Base-by-base conservation (phyloP, 2,329 filamentous ascomycete genomes). In the Metarhizium robertsii region DNA sequence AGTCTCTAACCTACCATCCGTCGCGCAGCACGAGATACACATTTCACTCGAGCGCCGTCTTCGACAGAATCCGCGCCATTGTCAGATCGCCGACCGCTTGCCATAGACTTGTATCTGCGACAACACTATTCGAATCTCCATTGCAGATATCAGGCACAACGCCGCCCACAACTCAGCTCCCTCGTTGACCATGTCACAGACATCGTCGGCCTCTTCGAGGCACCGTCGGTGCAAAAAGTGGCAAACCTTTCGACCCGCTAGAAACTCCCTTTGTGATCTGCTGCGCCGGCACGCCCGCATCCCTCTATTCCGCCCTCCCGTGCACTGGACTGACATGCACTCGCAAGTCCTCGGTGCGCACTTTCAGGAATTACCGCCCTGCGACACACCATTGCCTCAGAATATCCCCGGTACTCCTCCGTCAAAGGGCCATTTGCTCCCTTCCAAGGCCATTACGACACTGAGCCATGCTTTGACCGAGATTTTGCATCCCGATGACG, bases 321-420 rank as follows among this genome's bases (percentile, higher is more conserved):
- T 81, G 49, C 75, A 73, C 62, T 84, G 80, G 80, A 81, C 76
- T 16, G 79, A 82, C 54, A 55, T 71, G 1, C 80, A 84, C 57
- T 62, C 71, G 10, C 64, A 69, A 47, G 66, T 81, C 2, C 75
- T 83, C 6, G 73, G 72, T 29, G 75, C 71, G 16, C 66, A 66
- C 47, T 83, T 81, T 66, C 57, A 66, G 30, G 68, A 75, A 60
- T 67, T 72, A 14, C 70, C 75, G 16, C 63, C 71, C 5, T 73
- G 75, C 62, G 66, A 68, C 42, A 72, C 65, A 6, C 76, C 77
- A 2, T 62, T 71, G 2, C 77, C 77, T 1, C 59, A 59, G 13
- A 62, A 65, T 14, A 48, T 65, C 6, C 62, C 66, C 25, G 64
- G 65, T 18, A 65, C 71, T 40, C 66, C 69, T 32, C 70, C 73